Conservation (phyloP, 2,329 filamentous ascomycete species). For the Drechmeria coniospora region DNA sequence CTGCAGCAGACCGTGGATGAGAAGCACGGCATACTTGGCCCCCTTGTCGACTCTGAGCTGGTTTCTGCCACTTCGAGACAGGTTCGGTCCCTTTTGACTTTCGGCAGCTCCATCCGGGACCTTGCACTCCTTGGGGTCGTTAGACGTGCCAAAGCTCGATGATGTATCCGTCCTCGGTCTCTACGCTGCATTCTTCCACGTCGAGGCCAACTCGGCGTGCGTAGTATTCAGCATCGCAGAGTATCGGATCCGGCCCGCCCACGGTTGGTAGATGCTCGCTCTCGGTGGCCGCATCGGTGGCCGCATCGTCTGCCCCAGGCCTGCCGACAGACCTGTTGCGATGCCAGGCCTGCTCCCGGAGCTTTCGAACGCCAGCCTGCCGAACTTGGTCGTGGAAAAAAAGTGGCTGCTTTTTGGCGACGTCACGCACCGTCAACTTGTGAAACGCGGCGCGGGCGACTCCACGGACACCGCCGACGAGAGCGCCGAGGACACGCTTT, state of each 20-base stretch:
- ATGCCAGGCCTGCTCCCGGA: constrained; percentile 49
- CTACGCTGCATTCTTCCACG: constrained; percentile 65
- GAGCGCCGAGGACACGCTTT: constrained; percentile 58
- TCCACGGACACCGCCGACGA: constrained; percentile 49
- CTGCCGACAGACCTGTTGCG: constrained; percentile 21
- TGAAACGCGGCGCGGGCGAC: constrained; percentile 33
- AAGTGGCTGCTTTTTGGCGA: constrained; percentile 42
- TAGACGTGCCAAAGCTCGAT: constrained; percentile 83
- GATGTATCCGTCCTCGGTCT: constrained; percentile 89
- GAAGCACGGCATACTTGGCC: constrained; percentile 58
- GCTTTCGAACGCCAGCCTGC: constrained; percentile 38
- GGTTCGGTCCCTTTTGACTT: constrained; percentile 38
- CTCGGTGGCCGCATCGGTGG: constrained; percentile 22
- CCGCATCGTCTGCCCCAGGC: constrained; percentile 25
- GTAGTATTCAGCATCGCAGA: constrained; percentile 74
- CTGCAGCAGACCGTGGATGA: constrained; percentile 82
- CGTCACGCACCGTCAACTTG: constrained; percentile 41
- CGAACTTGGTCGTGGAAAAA: constrained; percentile 61
- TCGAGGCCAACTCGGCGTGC: constrained; percentile 77
- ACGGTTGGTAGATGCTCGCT: constrained; percentile 59
- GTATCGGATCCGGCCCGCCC: constrained; percentile 62
- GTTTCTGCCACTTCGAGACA: constrained; percentile 35
- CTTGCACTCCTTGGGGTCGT: constrained; percentile 59
- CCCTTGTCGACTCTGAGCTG: constrained; percentile 23
- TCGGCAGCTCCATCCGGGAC: constrained; percentile 33